These are phyloP conservation scores for Lodderomyces parapsilosis DNA, from an alignment of 1,139 yeast species.

Conservation along the genomic window DNA sequence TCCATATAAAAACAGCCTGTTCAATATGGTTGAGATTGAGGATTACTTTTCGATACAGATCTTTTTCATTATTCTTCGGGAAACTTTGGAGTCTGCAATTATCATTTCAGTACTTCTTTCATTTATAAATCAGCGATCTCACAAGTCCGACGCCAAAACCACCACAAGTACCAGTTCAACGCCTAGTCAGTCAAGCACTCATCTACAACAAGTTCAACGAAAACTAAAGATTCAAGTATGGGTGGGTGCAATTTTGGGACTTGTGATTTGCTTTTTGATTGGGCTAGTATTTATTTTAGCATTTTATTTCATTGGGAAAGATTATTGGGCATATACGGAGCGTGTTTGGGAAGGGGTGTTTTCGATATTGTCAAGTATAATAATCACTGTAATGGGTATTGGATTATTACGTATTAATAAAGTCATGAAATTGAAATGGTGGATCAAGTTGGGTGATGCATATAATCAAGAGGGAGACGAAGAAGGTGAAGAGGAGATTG, in stretches of 20 bases:
- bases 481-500: conserved; percentile 17
- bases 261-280: conserved; percentile 68
- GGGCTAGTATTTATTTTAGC: conserved; percentile 76
- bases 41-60: conserved; percentile 71
- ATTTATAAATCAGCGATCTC: conserved; percentile 63
- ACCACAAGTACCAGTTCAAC: conserved; percentile 1
- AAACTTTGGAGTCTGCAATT: conserved; percentile 83
- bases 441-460: conserved; percentile 47
- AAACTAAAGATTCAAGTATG: conserved; percentile 70
- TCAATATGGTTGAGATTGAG: conserved; percentile 31
- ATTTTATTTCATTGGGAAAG: conserved; percentile 75
- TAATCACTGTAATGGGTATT: conserved; percentile 87
- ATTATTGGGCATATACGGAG: conserved; percentile 81
- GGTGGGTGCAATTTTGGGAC: conserved; percentile 76
- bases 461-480: conserved; percentile 21
- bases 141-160: conserved; percentile 7
- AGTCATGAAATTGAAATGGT: conserved; percentile 52
- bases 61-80: conserved; percentile 84
- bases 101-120: conserved; percentile 83
- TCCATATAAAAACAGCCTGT: neutral
- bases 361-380: conserved; percentile 73
- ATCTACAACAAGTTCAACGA: conserved; percentile 16
- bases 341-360: conserved; percentile 91
- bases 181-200: neutral
- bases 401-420: conserved; percentile 82